Evolutionary conservation across 2,329 filamentous ascomycete genomes (phyloP).

Genomic region (Zymoseptoria tritici): DNA sequence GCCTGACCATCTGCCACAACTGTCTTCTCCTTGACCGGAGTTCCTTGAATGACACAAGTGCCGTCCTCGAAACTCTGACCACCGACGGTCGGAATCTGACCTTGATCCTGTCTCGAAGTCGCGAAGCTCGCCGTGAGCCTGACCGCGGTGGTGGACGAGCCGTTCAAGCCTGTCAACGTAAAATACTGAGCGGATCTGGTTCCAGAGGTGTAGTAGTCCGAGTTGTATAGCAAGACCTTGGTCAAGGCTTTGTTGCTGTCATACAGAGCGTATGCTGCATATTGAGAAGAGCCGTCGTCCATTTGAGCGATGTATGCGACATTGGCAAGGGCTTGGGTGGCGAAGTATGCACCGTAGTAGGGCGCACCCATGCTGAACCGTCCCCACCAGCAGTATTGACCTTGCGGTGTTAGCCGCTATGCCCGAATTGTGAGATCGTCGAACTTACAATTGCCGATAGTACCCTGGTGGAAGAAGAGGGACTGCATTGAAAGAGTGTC

Average conservation of each 20-base stretch:
- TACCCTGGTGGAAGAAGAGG: slow-evolving; percentile 45
- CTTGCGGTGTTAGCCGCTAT: not conserved
- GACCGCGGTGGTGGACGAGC: not conserved
- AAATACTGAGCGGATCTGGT: not conserved
- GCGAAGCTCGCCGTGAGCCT: slow-evolving; percentile 3
- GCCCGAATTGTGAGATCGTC: not conserved
- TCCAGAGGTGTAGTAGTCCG: slow-evolving; percentile 6
- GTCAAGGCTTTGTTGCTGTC: not conserved
- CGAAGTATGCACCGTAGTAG: slow-evolving; percentile 47
- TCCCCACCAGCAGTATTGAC: slow-evolving; percentile 42
- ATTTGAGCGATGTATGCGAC: slow-evolving; percentile 40
- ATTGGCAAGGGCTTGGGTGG: slow-evolving; percentile 39
- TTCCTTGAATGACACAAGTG: slow-evolving; percentile 1
- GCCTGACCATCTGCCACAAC: not conserved
- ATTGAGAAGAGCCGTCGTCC: slow-evolving; percentile 44
- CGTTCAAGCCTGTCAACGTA: not conserved
- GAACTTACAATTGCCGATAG: slow-evolving; percentile 43
- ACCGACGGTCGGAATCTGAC: slow-evolving; percentile 1
- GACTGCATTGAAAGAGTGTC: not conserved
- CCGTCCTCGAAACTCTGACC: slow-evolving; percentile 2
- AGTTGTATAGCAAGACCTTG: slow-evolving; percentile 10
- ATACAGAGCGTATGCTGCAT: slow-evolving; percentile 18
- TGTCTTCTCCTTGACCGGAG: not conserved
- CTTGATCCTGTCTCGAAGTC: slow-evolving; percentile 1
- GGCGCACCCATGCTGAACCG: slow-evolving; percentile 44